Conservation (phyloP, 768 basidiomycete species). For the Vishniacozyma victoriae region DNA sequence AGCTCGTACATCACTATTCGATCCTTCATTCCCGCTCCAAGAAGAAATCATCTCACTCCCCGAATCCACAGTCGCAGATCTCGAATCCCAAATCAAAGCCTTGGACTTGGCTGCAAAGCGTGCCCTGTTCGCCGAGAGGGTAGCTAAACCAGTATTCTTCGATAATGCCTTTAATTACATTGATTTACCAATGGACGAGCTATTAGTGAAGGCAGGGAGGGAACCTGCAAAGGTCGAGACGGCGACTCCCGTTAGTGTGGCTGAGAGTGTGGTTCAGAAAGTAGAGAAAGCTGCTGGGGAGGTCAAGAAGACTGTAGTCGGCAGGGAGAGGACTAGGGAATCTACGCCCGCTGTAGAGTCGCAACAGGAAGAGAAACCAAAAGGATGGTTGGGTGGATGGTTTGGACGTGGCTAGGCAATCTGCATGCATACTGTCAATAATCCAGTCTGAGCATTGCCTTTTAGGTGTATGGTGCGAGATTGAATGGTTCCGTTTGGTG, state of each 20-base stretch:
- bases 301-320: conserved; percentile 10
- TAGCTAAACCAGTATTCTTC: conserved; percentile 85
- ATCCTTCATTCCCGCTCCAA: conserved; percentile 1
- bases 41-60: conserved; percentile 24
- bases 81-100: conserved; percentile 10
- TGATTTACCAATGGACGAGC: conserved; percentile 71
- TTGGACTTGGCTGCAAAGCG: conserved; percentile 38
- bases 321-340: conserved; percentile 54
- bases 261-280: conserved; percentile 5
- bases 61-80: conserved; percentile 4
- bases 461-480: background rate
- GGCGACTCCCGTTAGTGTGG: conserved; percentile 23
- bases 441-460: background rate
- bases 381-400: conserved; percentile 44
- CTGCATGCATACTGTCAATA: background rate
- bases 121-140: conserved; percentile 45
- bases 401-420: conserved; percentile 24
- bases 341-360: conserved; percentile 65
- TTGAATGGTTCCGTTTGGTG: background rate
- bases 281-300: conserved; percentile 1
- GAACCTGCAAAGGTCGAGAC: conserved; percentile 49
- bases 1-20: conserved; percentile 6
- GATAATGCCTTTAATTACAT: conserved; percentile 92
- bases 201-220: conserved; percentile 63
- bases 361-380: conserved; percentile 12